phyloP scores from a whole-genome alignment of 73 alveolate species.

The Paramecium pentaurelia region DNA sequence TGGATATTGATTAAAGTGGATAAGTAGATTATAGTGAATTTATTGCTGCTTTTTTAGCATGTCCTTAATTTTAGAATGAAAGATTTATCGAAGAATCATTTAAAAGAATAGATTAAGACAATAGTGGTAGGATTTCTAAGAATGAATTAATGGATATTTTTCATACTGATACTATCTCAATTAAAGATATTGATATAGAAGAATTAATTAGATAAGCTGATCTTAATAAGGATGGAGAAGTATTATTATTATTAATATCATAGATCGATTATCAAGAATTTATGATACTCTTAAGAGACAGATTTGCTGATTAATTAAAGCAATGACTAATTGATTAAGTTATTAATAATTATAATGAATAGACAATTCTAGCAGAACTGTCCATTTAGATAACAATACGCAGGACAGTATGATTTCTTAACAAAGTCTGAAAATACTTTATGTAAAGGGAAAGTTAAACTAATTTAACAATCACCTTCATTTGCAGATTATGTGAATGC shows the following conservation, averaged over 20 bases:
- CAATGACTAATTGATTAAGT: background rate
- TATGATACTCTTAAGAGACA: background rate
- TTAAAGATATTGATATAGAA: constrained; percentile 26
- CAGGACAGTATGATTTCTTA: background rate
- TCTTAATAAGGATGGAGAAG: constrained; percentile 58
- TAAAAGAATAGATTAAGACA: constrained; percentile 40
- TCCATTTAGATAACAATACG: background rate
- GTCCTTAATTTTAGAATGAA: background rate
- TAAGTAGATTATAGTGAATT: constrained; percentile 47
- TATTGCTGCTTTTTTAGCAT: background rate
- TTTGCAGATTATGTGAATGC: background rate
- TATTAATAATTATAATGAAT: background rate
- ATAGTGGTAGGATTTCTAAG: constrained; percentile 34
- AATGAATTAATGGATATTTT: constrained; percentile 35
- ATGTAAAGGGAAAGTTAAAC: background rate
- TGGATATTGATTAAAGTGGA: constrained; percentile 40
- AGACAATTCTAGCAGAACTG: background rate
- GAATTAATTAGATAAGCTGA: constrained; percentile 44
- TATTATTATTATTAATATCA: background rate
- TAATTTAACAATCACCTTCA: background rate
- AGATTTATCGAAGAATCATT: constrained; percentile 52
- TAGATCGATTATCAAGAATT: constrained; percentile 41
- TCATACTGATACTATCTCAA: background rate
- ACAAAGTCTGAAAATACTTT: background rate
- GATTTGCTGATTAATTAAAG: background rate